A percentile compares a stretch with the other conserved stretches of the same genome.
phyloP scores from a whole-genome alignment of 331 rosid genomes.

The Saraca asoca region DNA sequence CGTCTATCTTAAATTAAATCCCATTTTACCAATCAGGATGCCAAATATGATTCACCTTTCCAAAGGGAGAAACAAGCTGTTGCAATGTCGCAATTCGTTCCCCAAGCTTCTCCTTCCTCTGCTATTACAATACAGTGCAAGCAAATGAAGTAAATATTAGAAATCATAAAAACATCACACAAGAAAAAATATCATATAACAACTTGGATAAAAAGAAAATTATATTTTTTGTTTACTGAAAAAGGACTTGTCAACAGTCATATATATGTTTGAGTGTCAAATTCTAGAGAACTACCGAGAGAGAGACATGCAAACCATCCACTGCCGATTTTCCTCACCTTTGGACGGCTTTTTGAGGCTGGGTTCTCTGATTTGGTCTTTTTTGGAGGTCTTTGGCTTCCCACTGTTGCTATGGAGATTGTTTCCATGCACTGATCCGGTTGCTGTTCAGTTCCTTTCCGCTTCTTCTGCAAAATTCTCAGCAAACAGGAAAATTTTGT shows the following conservation, averaged over 20 bases:
- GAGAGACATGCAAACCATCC: conserved; percentile 35
- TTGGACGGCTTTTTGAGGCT: conserved; percentile 50
- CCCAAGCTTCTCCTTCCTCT: conserved; percentile 87
- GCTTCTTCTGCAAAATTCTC: conserved; percentile 51
- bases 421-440: conserved; percentile 18
- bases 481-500: background rate
- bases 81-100: conserved; percentile 78
- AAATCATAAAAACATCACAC: too few relatives aligned
- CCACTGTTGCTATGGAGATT: conserved; percentile 12
- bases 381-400: conserved; percentile 51
- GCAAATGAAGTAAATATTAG: too few relatives aligned
- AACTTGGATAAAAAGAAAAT: background rate
- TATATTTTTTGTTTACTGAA: background rate
- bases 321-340: conserved; percentile 45
- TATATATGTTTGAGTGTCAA: background rate
- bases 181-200: too few relatives aligned
- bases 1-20: conserved; percentile 17
- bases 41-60: conserved; percentile 55
- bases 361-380: conserved; percentile 52
- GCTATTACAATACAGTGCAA: background rate
- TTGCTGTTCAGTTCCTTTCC: conserved; percentile 54
- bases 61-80: conserved; percentile 93
- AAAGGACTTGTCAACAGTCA: conserved; percentile 14
- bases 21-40: background rate
- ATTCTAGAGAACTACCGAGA: background rate